These are phyloP conservation scores for Retiboletus flavoniger DNA, from an alignment of 1,284 basidiomycete species.

Conservation along the genomic window DNA sequence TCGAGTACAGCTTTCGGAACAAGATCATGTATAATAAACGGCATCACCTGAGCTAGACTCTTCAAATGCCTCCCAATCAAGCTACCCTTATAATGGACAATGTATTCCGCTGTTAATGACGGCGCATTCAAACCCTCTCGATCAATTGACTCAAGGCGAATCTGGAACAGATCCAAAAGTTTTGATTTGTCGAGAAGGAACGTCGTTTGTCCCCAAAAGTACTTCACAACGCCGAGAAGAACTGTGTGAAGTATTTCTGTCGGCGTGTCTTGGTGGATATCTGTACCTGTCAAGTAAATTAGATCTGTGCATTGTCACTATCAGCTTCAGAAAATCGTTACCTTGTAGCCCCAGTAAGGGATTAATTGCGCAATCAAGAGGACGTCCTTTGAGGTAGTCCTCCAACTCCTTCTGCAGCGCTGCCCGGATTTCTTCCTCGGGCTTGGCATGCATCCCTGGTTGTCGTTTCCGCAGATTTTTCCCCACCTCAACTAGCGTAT, in stretches of 20 bases:
- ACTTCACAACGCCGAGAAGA: conserved; percentile 36
- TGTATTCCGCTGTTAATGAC: conserved; percentile 11
- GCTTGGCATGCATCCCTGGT: background rate
- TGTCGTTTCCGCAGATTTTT: background rate
- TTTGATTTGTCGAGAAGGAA: conserved; percentile 24
- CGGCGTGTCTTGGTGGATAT: conserved; percentile 29
- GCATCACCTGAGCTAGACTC: conserved; percentile 30
- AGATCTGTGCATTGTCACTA: background rate
- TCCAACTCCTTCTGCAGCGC: background rate
- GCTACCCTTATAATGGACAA: conserved; percentile 25
- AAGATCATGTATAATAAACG: conserved; percentile 29
- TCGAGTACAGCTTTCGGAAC: conserved; percentile 20
- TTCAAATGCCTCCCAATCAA: conserved; percentile 38
- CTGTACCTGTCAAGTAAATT: background rate
- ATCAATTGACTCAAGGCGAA: conserved; percentile 25
- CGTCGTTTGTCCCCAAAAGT: conserved; percentile 33
- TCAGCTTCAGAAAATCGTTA: background rate
- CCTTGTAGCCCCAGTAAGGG: background rate
- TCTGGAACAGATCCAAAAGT: conserved; percentile 17
- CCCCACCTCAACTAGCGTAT: background rate
- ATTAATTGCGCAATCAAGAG: background rate
- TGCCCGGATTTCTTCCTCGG: background rate
- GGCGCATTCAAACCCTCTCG: conserved; percentile 7
- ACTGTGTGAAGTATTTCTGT: conserved; percentile 34
- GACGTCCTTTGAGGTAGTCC: background rate